phyloP scores from a whole-genome alignment of 495 filamentous ascomycete genomes.

The Neurospora sp. region DNA sequence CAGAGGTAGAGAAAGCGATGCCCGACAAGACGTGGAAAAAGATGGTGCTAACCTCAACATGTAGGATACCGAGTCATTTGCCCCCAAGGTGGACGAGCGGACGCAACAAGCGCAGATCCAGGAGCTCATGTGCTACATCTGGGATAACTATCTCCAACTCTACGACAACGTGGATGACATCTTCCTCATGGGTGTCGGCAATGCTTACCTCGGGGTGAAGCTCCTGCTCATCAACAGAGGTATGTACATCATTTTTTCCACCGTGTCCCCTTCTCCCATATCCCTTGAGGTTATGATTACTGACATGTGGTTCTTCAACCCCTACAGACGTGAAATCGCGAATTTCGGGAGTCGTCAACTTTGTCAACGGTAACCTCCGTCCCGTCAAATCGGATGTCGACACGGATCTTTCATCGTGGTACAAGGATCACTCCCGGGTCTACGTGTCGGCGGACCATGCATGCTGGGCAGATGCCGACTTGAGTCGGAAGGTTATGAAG shows the following conservation, averaged over 20 bases:
- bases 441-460: constrained; percentile 63
- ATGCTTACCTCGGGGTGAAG: constrained; percentile 59
- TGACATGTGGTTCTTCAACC: background rate
- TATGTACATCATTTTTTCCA: constrained; percentile 18
- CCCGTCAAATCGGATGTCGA: constrained; percentile 57
- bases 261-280: background rate
- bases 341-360: constrained; percentile 43
- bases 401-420: constrained; percentile 57
- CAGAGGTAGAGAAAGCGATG: constrained; percentile 30
- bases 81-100: constrained; percentile 21
- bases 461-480: constrained; percentile 52
- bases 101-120: constrained; percentile 46
- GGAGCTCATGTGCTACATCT: constrained; percentile 76
- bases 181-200: constrained; percentile 76
- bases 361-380: constrained; percentile 54
- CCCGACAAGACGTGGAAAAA: background rate
- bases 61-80: constrained; percentile 26
- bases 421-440: constrained; percentile 60
- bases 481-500: constrained; percentile 50
- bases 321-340: constrained; percentile 32
- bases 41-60: background rate
- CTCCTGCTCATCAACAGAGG: constrained; percentile 59
- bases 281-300: constrained; percentile 1
- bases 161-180: constrained; percentile 52
- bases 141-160: constrained; percentile 95